Conservation (phyloP, 192 early-diverging fungal genomes). For the Cetraspora pellucida region DNA sequence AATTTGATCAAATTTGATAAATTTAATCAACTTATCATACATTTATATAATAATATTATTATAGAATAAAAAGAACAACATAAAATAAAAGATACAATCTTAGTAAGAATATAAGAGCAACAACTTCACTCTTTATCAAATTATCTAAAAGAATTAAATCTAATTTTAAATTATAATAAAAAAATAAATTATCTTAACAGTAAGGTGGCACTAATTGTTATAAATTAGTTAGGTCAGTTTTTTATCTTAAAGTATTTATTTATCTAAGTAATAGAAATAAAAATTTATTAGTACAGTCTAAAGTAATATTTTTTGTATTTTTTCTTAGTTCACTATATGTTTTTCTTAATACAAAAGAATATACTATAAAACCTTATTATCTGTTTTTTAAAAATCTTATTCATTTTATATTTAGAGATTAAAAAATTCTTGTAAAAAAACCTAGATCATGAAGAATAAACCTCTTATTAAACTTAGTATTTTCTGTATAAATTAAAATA, state of each 20-base stretch:
- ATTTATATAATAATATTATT: too few relatives aligned
- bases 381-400: neutral
- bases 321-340: neutral
- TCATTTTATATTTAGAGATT: neutral
- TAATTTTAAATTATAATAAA: neutral
- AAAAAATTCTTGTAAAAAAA: neutral
- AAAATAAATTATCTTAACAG: too few relatives aligned
- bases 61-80: too few relatives aligned
- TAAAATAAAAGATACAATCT: neutral
- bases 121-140: neutral
- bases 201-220: constrained; percentile 15
- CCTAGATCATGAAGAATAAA: neutral
- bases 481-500: neutral
- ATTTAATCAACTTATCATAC: too few relatives aligned
- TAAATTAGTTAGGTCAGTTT: neutral
- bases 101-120: neutral
- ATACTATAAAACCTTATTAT: neutral
- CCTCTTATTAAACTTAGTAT: neutral
- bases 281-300: too few relatives aligned
- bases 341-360: constrained; percentile 1
- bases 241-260: too few relatives aligned
- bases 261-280: too few relatives aligned
- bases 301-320: too few relatives aligned
- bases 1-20: too few relatives aligned
- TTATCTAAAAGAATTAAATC: neutral